Evolutionary conservation across 148 eudicot genomes (phyloP).

Genomic region (Talinum fruticosum): DNA sequence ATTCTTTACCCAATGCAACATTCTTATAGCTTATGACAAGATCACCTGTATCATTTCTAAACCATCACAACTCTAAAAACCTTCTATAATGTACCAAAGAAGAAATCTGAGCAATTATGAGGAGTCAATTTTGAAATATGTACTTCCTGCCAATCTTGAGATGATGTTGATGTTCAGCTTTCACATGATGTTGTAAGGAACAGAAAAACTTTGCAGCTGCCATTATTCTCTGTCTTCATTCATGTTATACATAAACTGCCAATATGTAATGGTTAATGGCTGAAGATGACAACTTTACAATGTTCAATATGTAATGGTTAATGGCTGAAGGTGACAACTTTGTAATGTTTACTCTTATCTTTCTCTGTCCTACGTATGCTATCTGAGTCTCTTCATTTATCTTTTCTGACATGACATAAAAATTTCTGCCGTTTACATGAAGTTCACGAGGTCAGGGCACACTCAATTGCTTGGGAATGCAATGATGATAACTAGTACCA

Average conservation of each 20-base stretch:
- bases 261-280: not conserved
- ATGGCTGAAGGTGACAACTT: not conserved
- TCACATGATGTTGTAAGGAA: not conserved
- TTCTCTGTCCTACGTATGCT: not conserved
- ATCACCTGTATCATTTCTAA: too few relatives aligned
- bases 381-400: not conserved
- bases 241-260: not conserved
- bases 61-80: too few relatives aligned
- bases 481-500: conserved; percentile 80
- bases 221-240: not conserved
- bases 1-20: too few relatives aligned
- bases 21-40: too few relatives aligned
- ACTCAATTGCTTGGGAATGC: conserved; percentile 61
- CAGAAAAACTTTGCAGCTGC: not conserved
- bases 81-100: too few relatives aligned
- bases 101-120: not conserved
- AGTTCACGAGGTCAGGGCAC: conserved; percentile 62
- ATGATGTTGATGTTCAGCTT: not conserved
- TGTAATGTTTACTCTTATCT: not conserved
- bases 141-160: not conserved
- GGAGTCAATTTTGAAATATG: too few relatives aligned
- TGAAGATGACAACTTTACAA: not conserved
- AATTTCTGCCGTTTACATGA: conserved; percentile 21
- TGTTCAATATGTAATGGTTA: not conserved
- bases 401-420: not conserved